Evolutionary conservation across 768 basidiomycete genomes (phyloP).

Genomic region (Tubosaeta brunneosetosa): DNA sequence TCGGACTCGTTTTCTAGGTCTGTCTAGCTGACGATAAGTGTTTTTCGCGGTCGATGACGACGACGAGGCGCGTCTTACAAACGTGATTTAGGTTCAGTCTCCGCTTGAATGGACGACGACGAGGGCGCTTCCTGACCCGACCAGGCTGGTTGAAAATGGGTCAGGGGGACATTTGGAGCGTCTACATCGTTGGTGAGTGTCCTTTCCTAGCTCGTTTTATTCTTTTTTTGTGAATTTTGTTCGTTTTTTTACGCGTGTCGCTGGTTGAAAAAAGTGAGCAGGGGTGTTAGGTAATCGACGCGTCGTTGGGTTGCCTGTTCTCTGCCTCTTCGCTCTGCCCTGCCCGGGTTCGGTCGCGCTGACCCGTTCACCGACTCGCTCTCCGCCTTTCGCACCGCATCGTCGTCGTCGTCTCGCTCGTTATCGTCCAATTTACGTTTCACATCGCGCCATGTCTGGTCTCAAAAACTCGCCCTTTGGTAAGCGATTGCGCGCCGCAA

Average conservation of each 20-base stretch:
- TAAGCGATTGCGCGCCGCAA: slow-evolving; percentile 72
- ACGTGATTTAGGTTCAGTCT: slow-evolving; percentile 5
- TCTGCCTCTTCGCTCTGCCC: slow-evolving; percentile 21
- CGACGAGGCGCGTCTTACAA: slow-evolving; percentile 4
- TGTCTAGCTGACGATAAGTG: background rate
- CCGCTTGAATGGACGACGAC: slow-evolving; percentile 11
- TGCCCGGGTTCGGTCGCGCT: slow-evolving; percentile 17
- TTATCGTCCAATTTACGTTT: slow-evolving; percentile 1
- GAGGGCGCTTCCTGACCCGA: background rate
- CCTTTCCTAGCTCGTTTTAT: background rate
- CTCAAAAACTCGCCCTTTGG: slow-evolving; percentile 84
- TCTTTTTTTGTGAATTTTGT: background rate
- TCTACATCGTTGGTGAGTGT: background rate
- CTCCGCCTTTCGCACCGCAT: background rate
- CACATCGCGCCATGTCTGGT: slow-evolving; percentile 49
- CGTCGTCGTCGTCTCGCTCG: slow-evolving; percentile 2
- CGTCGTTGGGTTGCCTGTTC: slow-evolving; percentile 23
- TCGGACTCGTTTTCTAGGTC: background rate
- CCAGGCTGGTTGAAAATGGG: slow-evolving; percentile 15
- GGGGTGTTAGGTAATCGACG: slow-evolving; percentile 30
- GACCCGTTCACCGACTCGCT: slow-evolving; percentile 2
- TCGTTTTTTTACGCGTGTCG: slow-evolving; percentile 14
- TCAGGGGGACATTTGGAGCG: background rate
- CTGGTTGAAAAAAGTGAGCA: slow-evolving; percentile 20
- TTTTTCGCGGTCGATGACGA: slow-evolving; percentile 5